Evolutionary conservation across 2,329 filamentous ascomycete species (phyloP), one percentile per base, ranked within the genome.

Genomic region (Colletotrichum acutatum): DNA sequence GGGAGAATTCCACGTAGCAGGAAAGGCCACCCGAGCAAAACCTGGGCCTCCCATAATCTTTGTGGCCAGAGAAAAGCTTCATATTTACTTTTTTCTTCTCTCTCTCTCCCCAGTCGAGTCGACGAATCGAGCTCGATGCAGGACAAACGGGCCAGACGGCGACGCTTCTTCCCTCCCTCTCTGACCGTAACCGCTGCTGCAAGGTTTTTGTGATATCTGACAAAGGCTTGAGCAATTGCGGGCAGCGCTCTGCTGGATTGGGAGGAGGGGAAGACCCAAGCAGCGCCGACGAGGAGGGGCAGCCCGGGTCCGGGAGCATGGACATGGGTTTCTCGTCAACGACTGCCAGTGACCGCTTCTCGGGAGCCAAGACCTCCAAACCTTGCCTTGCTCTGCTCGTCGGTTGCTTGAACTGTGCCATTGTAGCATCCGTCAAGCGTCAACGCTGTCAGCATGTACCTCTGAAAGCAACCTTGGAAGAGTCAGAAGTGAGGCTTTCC

Each of bases 181-280:
- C 37, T 64, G 53, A 37, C 52, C 32, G 58, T 58, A 58, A 57
- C 26, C 49, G 28, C 26, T 52, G 32, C 52, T 49, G 42, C 37
- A 58, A 53, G 42, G 53, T 58, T 69, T 61, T 69, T 69, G 69
- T 72, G 69, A 72, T 59, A 59, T 72, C 69, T 69, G 69, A 72
- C 69, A 72, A 72, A 72, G 69, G 69, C 58, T 64, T 54, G 24
- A 19, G 22, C 14, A 34, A 22, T 9, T 14, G 56, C 54, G 65
- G 42, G 9, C 46, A n/a, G 11, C 22, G 46, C 26, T 26, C 34
- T 26, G 24, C 53, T 59, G 69, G 65, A 68, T 30, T 65, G 30
- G 61, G 57, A 54, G 19, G 37, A 49, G 42, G 22, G 16, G 11
- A 53, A 30, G 14, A n/a, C 28, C 54, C 60, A 62, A 56, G 57